A percentile compares a stretch with the other conserved stretches of the same genome.
These are phyloP conservation scores for Aphanomyces cochlioides DNA, from an alignment of 352 stramenopile species.

Conservation along the genomic window DNA sequence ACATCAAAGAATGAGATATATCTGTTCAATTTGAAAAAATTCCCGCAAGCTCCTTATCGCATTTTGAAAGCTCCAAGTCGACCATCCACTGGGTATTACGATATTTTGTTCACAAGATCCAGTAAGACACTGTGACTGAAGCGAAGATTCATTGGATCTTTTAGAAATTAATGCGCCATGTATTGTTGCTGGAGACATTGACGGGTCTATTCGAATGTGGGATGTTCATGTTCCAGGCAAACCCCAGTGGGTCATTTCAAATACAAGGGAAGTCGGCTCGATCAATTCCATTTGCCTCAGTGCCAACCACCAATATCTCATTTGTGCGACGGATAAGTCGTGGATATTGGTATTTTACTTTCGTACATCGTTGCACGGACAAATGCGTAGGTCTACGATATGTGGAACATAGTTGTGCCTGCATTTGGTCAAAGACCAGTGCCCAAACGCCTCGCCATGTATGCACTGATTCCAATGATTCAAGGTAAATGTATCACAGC, in stretches of 20 bases:
- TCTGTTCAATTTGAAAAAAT: slow-evolving; percentile 71
- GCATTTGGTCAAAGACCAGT: slow-evolving; percentile 61
- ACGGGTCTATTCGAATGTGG: slow-evolving; percentile 66
- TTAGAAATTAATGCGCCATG: slow-evolving; percentile 16
- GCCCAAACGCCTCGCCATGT: slow-evolving; percentile 43
- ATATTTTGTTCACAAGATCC: slow-evolving; percentile 44
- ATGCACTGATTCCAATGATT: slow-evolving; percentile 50
- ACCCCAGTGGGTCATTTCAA: slow-evolving; percentile 54
- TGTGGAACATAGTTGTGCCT: slow-evolving; percentile 54
- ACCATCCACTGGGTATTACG: slow-evolving; percentile 73
- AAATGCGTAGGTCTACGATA: slow-evolving; percentile 52
- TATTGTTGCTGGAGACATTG: slow-evolving; percentile 58
- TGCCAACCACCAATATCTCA: slow-evolving; percentile 43
- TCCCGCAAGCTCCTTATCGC: slow-evolving; percentile 53
- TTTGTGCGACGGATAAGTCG: slow-evolving; percentile 60
- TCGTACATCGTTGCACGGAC: not conserved
- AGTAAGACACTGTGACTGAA: not conserved
- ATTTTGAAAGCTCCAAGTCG: slow-evolving; percentile 62
- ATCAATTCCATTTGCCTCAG: slow-evolving; percentile 53
- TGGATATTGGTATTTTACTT: slow-evolving; percentile 46
- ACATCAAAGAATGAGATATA: slow-evolving; percentile 70
- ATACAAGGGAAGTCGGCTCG: slow-evolving; percentile 37
- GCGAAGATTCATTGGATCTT: not conserved
- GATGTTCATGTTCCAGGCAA: slow-evolving; percentile 49
- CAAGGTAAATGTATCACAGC: slow-evolving; percentile 38